Evolutionary conservation across 164 flowering plant genomes (phyloP), one percentile per base, ranked within the genome.

Genomic region (Berberis thunbergii): DNA sequence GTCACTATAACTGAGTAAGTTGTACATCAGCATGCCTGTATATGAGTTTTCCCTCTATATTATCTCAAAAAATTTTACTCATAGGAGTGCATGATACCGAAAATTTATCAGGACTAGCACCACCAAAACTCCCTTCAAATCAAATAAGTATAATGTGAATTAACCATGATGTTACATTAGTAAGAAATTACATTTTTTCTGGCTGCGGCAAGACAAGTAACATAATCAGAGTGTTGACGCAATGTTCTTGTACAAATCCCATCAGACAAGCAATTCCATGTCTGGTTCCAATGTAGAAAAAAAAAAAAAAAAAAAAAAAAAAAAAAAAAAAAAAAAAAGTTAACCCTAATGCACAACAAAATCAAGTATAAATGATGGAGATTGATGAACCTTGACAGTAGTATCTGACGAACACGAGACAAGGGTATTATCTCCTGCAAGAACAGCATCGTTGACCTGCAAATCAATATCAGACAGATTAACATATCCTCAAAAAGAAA

Each of bases 391-490:
- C 99, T 94, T 94, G 64, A 91, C 74, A 8, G 99, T 87, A 40
- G 93, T 76, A 69, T 91, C 97, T 58, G 99, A 94, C 57, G 99
- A 94, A 72, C 99, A 94, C 6, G 99, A 94, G 45, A 94, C 87
- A 46, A 94, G 88, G 3, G 88, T 86, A 57, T 68, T 78, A 62
- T 85, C 84, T 57, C 96, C 96, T 54, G 77, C 78, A 79, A 94
- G 77, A 56, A 91, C 86, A 54, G 79, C 91, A 79, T 91, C 99
- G 78, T 94, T 94, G 49, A 94, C 99, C 99, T 94, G 84, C 26
- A 26, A 26, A 26, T 26, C 26, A 26, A 26, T 26, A 26, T 26
- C 26, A 26, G 26, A 26, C 26, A 26, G 26, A 26, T 26, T 26
- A 26, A 26, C 26, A 26, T 26, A 26, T 26, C 26, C 74, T 79